Conservation (phyloP, 108 stramenopile species). For the Skeletonema grethae region DNA sequence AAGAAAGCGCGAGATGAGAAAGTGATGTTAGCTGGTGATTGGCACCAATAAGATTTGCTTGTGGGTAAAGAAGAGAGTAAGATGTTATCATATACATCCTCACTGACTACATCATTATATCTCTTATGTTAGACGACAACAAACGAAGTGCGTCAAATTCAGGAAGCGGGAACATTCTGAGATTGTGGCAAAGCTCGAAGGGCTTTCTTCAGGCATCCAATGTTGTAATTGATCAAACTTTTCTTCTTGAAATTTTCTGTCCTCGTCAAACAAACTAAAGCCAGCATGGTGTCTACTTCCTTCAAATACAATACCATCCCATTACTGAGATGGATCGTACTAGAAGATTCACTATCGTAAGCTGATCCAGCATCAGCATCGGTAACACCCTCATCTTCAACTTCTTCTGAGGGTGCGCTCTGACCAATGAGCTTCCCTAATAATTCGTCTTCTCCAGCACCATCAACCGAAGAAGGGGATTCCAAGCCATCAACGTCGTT, state of each 20-base stretch:
- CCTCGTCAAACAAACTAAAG: constrained; percentile 95
- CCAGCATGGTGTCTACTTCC: constrained; percentile 95
- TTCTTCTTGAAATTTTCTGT: constrained; percentile 93
- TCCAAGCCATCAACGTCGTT: constrained; percentile 19
- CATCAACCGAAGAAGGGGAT: not conserved
- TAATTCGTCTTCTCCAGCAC: constrained; percentile 59
- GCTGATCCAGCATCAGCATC: constrained; percentile 77
- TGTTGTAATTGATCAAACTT: constrained; percentile 97
- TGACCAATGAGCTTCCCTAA: constrained; percentile 77
- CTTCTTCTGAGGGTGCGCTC: constrained; percentile 45
- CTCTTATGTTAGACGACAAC: not conserved
- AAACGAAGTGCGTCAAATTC: constrained; percentile 14
- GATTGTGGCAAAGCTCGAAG: constrained; percentile 59
- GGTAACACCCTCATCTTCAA: constrained; percentile 46
- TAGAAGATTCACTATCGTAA: constrained; percentile 92
- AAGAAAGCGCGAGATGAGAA: too few relatives aligned
- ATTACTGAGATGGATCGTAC: constrained; percentile 94
- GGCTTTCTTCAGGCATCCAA: constrained; percentile 91
- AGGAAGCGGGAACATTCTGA: constrained; percentile 14
- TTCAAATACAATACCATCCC: constrained; percentile 95
- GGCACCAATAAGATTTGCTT: too few relatives aligned
- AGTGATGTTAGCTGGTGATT: too few relatives aligned
- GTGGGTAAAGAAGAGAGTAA: too few relatives aligned
- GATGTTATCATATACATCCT: too few relatives aligned
- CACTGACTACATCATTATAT: not conserved